These are phyloP conservation scores for Pulicaria dysenterica DNA, from an alignment of 129 eudicot species.

Conservation along the genomic window DNA sequence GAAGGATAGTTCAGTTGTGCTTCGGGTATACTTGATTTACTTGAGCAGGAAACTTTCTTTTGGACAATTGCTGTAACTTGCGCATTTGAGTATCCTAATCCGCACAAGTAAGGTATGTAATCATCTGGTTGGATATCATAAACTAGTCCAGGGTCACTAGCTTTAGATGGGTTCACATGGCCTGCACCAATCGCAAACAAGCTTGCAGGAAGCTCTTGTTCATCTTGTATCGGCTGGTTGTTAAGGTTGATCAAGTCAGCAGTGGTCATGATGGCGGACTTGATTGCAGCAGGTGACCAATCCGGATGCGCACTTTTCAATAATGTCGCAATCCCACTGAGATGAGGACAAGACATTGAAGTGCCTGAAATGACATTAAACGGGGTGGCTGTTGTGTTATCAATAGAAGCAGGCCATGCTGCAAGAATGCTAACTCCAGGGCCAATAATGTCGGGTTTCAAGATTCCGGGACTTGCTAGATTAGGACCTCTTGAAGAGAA, in stretches of 20 bases:
- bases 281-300: constrained; percentile 66
- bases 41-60: constrained; percentile 37
- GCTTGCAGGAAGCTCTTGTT: constrained; percentile 40
- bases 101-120: constrained; percentile 46
- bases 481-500: constrained; percentile 60
- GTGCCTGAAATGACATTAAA: constrained; percentile 58
- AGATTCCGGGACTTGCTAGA: constrained; percentile 50
- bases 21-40: constrained; percentile 31
- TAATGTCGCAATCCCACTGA: constrained; percentile 52
- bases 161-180: constrained; percentile 58
- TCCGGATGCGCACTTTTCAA: constrained; percentile 53
- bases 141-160: constrained; percentile 51
- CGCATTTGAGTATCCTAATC: constrained; percentile 40
- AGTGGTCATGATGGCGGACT: constrained; percentile 58
- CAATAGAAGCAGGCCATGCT: constrained; percentile 48
- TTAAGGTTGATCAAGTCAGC: constrained; percentile 47
- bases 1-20: constrained; percentile 58
- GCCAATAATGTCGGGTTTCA: constrained; percentile 56
- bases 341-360: constrained; percentile 66
- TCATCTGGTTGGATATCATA: constrained; percentile 48
- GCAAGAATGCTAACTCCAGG: constrained; percentile 69
- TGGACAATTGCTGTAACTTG: constrained; percentile 35
- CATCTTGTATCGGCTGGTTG: constrained; percentile 39
- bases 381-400: constrained; percentile 23
- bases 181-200: constrained; percentile 50